A percentile compares a stretch with the other conserved stretches of the same genome.
These are phyloP conservation scores for Saccharomycopsis capsularis DNA, from an alignment of 805 yeast species.

Conservation along the genomic window DNA sequence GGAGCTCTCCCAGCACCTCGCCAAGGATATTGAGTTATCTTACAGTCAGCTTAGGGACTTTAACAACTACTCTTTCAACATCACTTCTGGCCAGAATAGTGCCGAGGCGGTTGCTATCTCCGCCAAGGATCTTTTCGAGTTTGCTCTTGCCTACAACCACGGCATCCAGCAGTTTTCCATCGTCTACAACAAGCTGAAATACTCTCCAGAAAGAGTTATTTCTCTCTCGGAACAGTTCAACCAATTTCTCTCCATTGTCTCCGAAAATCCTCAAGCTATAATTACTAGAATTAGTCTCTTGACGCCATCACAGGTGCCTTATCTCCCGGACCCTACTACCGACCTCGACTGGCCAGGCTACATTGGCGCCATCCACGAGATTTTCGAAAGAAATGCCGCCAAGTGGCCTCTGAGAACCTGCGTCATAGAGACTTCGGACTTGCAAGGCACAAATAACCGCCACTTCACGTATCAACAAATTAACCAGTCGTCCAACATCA, in stretches of 20 bases:
- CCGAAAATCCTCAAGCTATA: constrained; percentile 31
- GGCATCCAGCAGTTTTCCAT: constrained; percentile 32
- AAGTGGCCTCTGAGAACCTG: constrained; percentile 81
- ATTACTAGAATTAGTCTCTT: constrained; percentile 62
- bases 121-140: constrained; percentile 13
- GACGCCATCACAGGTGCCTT: constrained; percentile 52
- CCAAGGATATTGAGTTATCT: constrained; percentile 13
- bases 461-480: constrained; percentile 81
- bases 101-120: not conserved
- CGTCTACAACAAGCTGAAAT: constrained; percentile 71
- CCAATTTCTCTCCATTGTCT: constrained; percentile 40
- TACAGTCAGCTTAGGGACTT: constrained; percentile 19
- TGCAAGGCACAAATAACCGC: constrained; percentile 49
- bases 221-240: constrained; percentile 65
- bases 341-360: constrained; percentile 87
- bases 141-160: constrained; percentile 10
- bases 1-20: constrained; percentile 6
- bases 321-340: constrained; percentile 80
- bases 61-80: constrained; percentile 18
- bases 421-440: constrained; percentile 85
- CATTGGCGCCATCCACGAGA: constrained; percentile 95
- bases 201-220: constrained; percentile 58
- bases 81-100: not conserved
- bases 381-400: constrained; percentile 81
- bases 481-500: constrained; percentile 85